Conservation (phyloP, 2,329 filamentous ascomycete species). For the Colletotrichum lini region DNA sequence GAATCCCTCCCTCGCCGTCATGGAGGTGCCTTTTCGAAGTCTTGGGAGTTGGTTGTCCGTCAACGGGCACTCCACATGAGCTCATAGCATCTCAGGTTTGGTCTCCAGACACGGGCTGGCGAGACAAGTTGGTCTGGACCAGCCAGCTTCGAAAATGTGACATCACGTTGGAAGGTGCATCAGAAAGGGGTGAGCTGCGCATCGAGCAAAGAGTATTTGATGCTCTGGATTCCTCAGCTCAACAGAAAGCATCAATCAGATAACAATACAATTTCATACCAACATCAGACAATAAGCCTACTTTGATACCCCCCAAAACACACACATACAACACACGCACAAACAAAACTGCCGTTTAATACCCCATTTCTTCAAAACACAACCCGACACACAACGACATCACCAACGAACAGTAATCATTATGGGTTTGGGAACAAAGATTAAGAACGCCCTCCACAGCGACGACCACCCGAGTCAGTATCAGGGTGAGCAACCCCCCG, state of each 20-base stretch:
- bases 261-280: conserved; percentile 1
- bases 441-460: conserved; percentile 42
- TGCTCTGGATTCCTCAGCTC: conserved; percentile 8
- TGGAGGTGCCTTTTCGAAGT: conserved; percentile 15
- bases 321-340: too few relatives aligned
- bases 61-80: conserved; percentile 37
- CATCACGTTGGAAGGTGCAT: conserved; percentile 16
- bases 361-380: background rate
- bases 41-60: conserved; percentile 19
- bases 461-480: conserved; percentile 32
- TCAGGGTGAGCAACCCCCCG: conserved; percentile 28
- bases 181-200: background rate
- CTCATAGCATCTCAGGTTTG: conserved; percentile 36
- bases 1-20: conserved; percentile 41
- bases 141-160: conserved; percentile 9
- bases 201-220: conserved; percentile 24
- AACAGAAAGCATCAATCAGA: background rate
- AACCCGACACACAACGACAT: background rate
- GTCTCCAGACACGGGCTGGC: conserved; percentile 1
- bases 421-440: conserved; percentile 43
- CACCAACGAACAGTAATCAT: conserved; percentile 24
- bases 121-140: conserved; percentile 22
- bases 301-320: conserved; percentile 8
- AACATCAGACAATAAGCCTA: background rate
- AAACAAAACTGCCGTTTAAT: background rate